Base-by-base conservation (phyloP, 139 green algal genomes). In the Chlamydomonas sphaeroides region DNA sequence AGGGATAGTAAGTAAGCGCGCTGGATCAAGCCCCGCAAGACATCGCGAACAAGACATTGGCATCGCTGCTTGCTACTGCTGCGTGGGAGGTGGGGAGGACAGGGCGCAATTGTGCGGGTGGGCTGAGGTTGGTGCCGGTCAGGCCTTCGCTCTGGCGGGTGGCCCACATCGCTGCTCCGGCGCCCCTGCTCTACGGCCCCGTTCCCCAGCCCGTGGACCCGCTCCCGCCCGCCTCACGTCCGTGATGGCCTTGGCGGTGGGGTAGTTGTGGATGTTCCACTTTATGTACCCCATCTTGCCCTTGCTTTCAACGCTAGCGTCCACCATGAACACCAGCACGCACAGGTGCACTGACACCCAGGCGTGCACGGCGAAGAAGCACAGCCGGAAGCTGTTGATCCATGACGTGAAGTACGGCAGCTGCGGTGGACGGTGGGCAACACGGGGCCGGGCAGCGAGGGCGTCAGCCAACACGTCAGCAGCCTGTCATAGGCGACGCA, bases 321-420 rank as follows among this genome's bases (percentile, higher is more conserved):
- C 36, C 32, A 85, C 79, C 18, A n/a, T 61, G 53, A 81, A 90
- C 33, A 77, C 66, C 42, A 90, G 49, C n/a, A 83, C 63, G 48
- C 66, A 68, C 48, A 84, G 59, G 49, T 84, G 57, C 20, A 88
- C 3, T 3, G 59, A 56, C 26, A 85, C 65, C 87, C 87, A 91
- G 3, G 87, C 87, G 33, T 89, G 76, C 35, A 91, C 81, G 10
- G 78, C 78, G 30, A 85, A 82, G 63, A 91, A 84, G 33, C 65
- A 86, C 33, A 75, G 68, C 41, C 87, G 75, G 28, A 91, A 78
- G 38, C 75, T 76, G 79, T 91, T 91, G 48, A 91, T 84, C 87
- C 87, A 91, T 2, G 80, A 32, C 0, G 70, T 85, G 62, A 86
- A 88, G 56, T 91, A 82, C 3, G 87, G 87, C 75, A 88, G 56